These are phyloP conservation scores for Colletotrichum cordylinicola DNA, from an alignment of 2,329 filamentous ascomycete genomes.

Conservation along the genomic window DNA sequence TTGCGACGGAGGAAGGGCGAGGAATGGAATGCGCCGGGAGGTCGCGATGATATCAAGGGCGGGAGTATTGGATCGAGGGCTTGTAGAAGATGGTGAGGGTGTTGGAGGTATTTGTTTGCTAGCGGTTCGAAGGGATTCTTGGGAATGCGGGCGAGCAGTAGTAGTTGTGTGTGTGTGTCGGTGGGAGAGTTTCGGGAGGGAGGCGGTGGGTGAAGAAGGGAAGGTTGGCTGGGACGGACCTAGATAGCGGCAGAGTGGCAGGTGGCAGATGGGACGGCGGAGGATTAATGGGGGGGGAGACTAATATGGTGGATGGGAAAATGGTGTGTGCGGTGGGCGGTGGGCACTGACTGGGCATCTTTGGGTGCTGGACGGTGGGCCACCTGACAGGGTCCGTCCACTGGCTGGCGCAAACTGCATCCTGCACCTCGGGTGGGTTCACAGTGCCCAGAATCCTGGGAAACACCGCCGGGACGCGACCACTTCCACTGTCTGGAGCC, in stretches of 20 bases:
- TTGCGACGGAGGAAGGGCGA: slow-evolving; percentile 6
- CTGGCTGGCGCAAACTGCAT: slow-evolving; percentile 19
- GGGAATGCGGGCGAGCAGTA: neutral
- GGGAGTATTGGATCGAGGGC: neutral
- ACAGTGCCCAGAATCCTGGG: neutral
- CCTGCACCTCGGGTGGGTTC: slow-evolving; percentile 3
- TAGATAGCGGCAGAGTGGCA: slow-evolving; percentile 21
- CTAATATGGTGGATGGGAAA: neutral
- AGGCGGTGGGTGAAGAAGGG: slow-evolving; percentile 17
- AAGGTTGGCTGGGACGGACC: slow-evolving; percentile 21
- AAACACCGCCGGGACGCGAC: neutral
- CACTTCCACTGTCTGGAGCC: slow-evolving; percentile 6
- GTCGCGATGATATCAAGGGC: slow-evolving; percentile 12
- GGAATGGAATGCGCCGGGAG: slow-evolving; percentile 12
- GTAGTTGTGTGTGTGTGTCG: slow-evolving; percentile 8
- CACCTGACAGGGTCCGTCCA: slow-evolving; percentile 15
- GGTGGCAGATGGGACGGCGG: slow-evolving; percentile 17
- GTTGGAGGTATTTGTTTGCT: neutral
- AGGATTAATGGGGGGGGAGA: slow-evolving; percentile 4
- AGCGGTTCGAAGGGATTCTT: neutral
- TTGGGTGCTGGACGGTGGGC: neutral
- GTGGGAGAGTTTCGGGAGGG: slow-evolving; percentile 6
- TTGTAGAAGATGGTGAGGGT: neutral
- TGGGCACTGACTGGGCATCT: neutral
- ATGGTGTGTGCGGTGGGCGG: neutral